A percentile compares a stretch with the other conserved stretches of the same genome.
Conservation (phyloP, 2,329 filamentous ascomycete species). For the Tolypocladium endophyticum region DNA sequence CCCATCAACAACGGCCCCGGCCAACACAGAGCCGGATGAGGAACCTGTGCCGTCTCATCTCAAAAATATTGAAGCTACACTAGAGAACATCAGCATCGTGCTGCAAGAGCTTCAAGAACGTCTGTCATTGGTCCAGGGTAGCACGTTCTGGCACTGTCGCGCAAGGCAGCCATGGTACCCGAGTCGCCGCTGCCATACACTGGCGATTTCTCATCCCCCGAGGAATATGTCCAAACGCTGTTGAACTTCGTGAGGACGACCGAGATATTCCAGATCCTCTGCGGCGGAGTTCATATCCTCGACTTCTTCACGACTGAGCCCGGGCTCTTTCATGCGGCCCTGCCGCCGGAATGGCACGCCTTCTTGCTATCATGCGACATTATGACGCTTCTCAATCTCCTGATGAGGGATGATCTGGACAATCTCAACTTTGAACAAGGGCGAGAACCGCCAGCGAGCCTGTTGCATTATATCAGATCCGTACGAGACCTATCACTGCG, state of each 20-base stretch:
- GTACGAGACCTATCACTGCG: constrained; percentile 60
- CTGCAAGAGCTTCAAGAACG: not conserved
- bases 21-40: not conserved
- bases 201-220: constrained; percentile 56
- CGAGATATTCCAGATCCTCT: constrained; percentile 74
- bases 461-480: constrained; percentile 62
- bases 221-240: constrained; percentile 71
- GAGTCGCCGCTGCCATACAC: constrained; percentile 55
- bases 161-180: constrained; percentile 30
- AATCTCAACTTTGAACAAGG: constrained; percentile 13
- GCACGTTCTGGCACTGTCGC: not conserved
- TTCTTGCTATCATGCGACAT: constrained; percentile 65
- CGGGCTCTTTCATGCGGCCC: constrained; percentile 65
- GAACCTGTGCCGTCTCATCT: not conserved
- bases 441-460: constrained; percentile 35
- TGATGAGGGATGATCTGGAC: constrained; percentile 67
- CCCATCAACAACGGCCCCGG: not conserved
- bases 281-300: constrained; percentile 91
- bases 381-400: constrained; percentile 66
- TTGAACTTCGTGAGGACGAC: constrained; percentile 66
- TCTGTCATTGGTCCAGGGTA: not conserved
- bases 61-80: not conserved
- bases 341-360: constrained; percentile 70
- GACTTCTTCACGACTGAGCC: constrained; percentile 88
- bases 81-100: not conserved